phyloP scores from a whole-genome alignment of 2,329 filamentous ascomycete genomes.

The Ophiostoma himal-ulmi region DNA sequence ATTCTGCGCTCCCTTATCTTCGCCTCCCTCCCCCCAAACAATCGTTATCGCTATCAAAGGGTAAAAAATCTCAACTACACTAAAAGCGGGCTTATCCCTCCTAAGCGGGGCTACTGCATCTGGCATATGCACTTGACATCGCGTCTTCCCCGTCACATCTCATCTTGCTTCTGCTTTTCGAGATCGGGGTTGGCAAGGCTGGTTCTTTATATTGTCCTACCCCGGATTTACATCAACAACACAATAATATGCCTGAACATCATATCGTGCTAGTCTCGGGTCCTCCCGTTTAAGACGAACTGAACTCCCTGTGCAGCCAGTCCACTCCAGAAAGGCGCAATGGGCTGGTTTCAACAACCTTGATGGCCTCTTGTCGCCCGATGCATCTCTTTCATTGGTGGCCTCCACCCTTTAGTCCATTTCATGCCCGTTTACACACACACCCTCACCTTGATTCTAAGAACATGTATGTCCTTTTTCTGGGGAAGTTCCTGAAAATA shows the following conservation, averaged over 20 bases:
- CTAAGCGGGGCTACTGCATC: slow-evolving; percentile 18
- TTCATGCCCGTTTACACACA: slow-evolving; percentile 18
- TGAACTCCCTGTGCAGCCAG: slow-evolving; percentile 10
- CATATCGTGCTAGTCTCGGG: slow-evolving; percentile 21
- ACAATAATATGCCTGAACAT: not conserved
- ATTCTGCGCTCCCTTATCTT: slow-evolving; percentile 4
- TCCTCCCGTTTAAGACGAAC: slow-evolving; percentile 20
- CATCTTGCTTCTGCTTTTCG: slow-evolving; percentile 19
- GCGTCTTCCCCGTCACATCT: slow-evolving; percentile 21
- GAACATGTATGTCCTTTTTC: slow-evolving; percentile 17
- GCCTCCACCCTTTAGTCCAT: slow-evolving; percentile 6
- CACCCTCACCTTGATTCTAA: not conserved
- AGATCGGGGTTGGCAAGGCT: slow-evolving; percentile 14
- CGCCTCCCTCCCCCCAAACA: not conserved
- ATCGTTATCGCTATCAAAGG: slow-evolving; percentile 13
- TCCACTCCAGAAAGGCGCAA: not conserved
- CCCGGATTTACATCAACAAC: slow-evolving; percentile 13
- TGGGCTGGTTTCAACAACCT: slow-evolving; percentile 19
- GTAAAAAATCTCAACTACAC: slow-evolving; percentile 23
- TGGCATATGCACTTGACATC: slow-evolving; percentile 16
- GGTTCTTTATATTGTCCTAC: not conserved
- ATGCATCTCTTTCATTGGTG: slow-evolving; percentile 3
- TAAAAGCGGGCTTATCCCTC: slow-evolving; percentile 22
- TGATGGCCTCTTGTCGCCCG: slow-evolving; percentile 23
- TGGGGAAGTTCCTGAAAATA: slow-evolving; percentile 6